Base-by-base conservation (phyloP, 768 basidiomycete species). In the Lactarius hatsudake region DNA sequence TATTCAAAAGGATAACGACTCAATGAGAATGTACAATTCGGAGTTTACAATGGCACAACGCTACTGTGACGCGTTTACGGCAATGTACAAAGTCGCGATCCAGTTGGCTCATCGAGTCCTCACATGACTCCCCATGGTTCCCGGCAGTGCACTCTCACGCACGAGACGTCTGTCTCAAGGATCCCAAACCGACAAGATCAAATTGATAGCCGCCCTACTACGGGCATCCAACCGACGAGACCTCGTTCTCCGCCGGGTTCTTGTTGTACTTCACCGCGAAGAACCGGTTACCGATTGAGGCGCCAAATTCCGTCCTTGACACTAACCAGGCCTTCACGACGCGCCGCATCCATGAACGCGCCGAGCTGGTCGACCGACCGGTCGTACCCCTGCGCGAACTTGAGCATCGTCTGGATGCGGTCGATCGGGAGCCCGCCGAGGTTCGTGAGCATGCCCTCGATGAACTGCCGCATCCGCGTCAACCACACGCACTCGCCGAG, bases 381-480 rank as follows among this genome's bases (percentile, higher is more conserved):
- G 73, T 94, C 87, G 76, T 95, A 96, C 5, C 86, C 88, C 5
- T 89, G 90, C 12, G 90, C 91, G 73, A 93, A 87, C 74, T 85
- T 88, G 67, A 97, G 81, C 90, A 95, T 94, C 2, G 84, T 81
- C 74, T 97, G 94, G 73, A 97, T 94, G n/a, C 90, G 84, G 67
- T 92, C 89, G 54, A 92, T 73, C 2, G 89, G 83, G 18, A 95
- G 81, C 2, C 85, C 75, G 12, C 90, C 91, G 54, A 98, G 79
- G 75, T 94, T 96, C 62, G 87, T 94, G 65, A 97, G 87, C 90
- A 94, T 94, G 34, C 91, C 93, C 77, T 93, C 89, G 67, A 96
- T 91, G 77, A 90, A 96, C 90, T 67, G 30, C n/a, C 65, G 17
- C 23, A 17, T 26, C 18, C 2, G 34, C 34, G 34, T 34, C 42